Base-by-base conservation (phyloP, 768 basidiomycete species). In the Panus rudis region DNA sequence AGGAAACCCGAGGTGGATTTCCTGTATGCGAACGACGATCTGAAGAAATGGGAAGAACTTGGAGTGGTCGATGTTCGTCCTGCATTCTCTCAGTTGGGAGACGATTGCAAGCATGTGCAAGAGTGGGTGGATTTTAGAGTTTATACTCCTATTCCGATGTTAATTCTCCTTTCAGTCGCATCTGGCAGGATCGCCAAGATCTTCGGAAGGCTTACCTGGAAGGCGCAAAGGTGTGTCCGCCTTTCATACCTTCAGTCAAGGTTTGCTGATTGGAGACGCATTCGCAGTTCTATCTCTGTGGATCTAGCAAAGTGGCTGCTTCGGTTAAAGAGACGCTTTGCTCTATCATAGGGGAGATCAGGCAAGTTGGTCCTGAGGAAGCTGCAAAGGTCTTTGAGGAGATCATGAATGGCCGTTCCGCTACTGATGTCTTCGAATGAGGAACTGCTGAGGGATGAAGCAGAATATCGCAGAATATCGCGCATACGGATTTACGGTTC, bases 341-440 rank as follows among this genome's bases (percentile, higher is more conserved):
- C 17, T 17, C 59, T 21, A 63, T 71, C 41, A 54, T 69, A 34
- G 56, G 57, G 45, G 58, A 47, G 39, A 24, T 20, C 0, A 32
- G 23, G 13, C 14, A 50, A 14, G 27, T 51, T 42, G 33, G 51
- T 23, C 53, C 56, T 1, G 39, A 43, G 5, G 50, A 49, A 10
- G 54, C 59, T 6, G 49, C 44, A 7, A 52, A 56, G 30, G 60
- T 58, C 1, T 55, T 56, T 26, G 54, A 49, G 26, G 39, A 51
- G 40, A 64, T 67, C 32, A 55, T 62, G 42, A 49, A 48, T 27
- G 56, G 68, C 7, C 53, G 71, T 20, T 71, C 66, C 49, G 66
- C 67, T 2, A 69, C 68, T 3, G 71, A 72, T 52, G 59, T 72
- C 14, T 73, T 71, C 43, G 68, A 70, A 22, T 72, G 21, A 35